Evolutionary conservation across 805 yeast genomes (phyloP).

Genomic region (Kockiozyma suomiensis): DNA sequence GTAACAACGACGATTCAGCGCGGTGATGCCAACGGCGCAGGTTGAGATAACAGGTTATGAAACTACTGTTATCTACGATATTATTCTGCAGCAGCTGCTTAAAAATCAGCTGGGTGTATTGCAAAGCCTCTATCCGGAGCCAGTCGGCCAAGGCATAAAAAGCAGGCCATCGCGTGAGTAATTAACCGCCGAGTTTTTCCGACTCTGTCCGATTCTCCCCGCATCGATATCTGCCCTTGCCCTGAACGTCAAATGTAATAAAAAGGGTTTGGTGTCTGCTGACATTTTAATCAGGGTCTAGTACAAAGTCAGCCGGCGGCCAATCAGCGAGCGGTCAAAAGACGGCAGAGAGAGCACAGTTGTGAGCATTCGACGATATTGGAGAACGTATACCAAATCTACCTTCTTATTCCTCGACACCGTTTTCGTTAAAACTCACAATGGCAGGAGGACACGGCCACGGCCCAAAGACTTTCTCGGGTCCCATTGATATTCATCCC

Average conservation of each 20-base stretch:
- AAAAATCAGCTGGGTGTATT: too few relatives aligned
- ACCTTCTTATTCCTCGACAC: background rate
- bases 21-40: too few relatives aligned
- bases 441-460: conserved; percentile 34
- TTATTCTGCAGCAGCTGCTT: too few relatives aligned
- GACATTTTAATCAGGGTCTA: background rate
- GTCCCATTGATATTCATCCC: conserved; percentile 65
- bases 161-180: background rate
- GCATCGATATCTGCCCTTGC: conserved; percentile 2
- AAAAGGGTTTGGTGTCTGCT: background rate
- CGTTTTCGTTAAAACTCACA: background rate
- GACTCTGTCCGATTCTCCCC: conserved; percentile 1
- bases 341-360: too few relatives aligned
- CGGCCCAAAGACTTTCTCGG: conserved; percentile 52
- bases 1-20: too few relatives aligned
- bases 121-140: too few relatives aligned
- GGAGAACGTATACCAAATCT: background rate
- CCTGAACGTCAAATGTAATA: background rate
- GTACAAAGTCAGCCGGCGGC: background rate
- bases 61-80: too few relatives aligned
- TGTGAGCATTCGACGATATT: too few relatives aligned
- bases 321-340: conserved; percentile 7
- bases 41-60: too few relatives aligned
- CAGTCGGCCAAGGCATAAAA: too few relatives aligned
- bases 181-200: conserved; percentile 4